Base-by-base conservation (phyloP, 345 rosid genomes). In the Linum tenue region DNA sequence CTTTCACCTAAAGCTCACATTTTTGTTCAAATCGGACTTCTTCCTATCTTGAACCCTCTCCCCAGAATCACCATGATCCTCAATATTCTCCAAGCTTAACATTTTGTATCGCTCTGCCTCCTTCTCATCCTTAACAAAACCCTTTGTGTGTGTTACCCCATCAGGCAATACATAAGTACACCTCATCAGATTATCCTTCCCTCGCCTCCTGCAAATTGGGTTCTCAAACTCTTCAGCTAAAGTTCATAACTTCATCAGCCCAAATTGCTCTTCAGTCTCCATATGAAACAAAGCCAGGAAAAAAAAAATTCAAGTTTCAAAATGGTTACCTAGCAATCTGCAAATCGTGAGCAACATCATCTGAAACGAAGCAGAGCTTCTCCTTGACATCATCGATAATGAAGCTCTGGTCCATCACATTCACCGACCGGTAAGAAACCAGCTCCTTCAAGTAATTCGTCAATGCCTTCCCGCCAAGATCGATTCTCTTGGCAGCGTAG, bases 361-460 rank as follows among this genome's bases (percentile, higher is more conserved):
- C 90, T 5, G 98, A 88, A 59, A 92, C 98, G 61, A 88, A 90
- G 75, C 95, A 92, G 58, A 92, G 85, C 76, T 84, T 88, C 88
- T 92, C 98, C 63, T 92, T 90, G 2, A 87, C 98, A 85, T 92
- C 94, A 62, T 92, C 98, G 72, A 90, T 83, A 2, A 88, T 51
- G 71, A 90, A 88, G 63, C 85, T 86, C 70, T 92, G 90, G 41
- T 92, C 97, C 92, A 81, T 90, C 0, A 90, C 87, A 79, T 88
- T 90, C 5, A 92, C 68, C 2, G 91, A 66, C 12, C 97, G 83
- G 72, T 88, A 92, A 1, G 96, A 90, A 10, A 90, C 88, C 68
- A 92, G 60, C 69, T 90, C 98, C 73, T 92, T 92, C 78, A 92
- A 72, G 72, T 88, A 88, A 70, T 92, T 92, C 3, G 98, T 90